A percentile compares a stretch with the other conserved stretches of the same genome.
Conservation (phyloP, 2,329 filamentous ascomycete genomes). For the Pleomassaria siparia region DNA sequence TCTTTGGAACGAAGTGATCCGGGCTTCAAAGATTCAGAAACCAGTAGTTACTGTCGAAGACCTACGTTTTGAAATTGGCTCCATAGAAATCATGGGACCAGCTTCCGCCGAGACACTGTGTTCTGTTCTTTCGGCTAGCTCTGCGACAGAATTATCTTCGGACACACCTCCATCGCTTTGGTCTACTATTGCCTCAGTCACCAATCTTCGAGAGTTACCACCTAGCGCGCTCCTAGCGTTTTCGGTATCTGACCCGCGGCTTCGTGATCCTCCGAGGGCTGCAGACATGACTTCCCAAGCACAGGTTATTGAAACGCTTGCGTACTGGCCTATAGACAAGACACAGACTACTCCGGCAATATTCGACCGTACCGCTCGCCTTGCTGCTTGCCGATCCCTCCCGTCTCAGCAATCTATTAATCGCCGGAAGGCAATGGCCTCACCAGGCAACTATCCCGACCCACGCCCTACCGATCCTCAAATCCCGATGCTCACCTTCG, state of each 20-base stretch:
- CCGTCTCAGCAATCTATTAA: conserved; percentile 80
- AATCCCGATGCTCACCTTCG: conserved; percentile 75
- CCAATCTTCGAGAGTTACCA: conserved; percentile 65
- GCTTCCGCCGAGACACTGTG: conserved; percentile 77
- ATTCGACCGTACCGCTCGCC: conserved; percentile 68
- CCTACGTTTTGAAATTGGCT: conserved; percentile 71
- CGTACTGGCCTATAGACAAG: conserved; percentile 67
- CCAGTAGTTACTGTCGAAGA: conserved; percentile 67
- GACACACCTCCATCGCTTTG: conserved; percentile 40
- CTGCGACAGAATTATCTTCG: conserved; percentile 13
- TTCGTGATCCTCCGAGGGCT: conserved; percentile 71
- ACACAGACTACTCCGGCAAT: conserved; percentile 54
- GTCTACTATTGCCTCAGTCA: conserved; percentile 30
- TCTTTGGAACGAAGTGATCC: conserved; percentile 64
- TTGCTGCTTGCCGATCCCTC: conserved; percentile 65
- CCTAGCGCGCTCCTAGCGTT: conserved; percentile 71
- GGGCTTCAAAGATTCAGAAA: conserved; percentile 60
- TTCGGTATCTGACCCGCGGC: conserved; percentile 73
- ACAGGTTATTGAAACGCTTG: conserved; percentile 61
- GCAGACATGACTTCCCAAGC: conserved; percentile 26
- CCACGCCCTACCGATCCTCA: conserved; percentile 64
- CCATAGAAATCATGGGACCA: conserved; percentile 70
- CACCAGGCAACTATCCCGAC: conserved; percentile 64
- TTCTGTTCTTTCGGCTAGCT: conserved; percentile 61
- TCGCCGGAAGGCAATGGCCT: conserved; percentile 65